Percentiles rank a stretch among this genome's conserved stretches.
These are phyloP conservation scores for Acer negundo DNA, from an alignment of 345 rosid genomes.

Conservation along the genomic window DNA sequence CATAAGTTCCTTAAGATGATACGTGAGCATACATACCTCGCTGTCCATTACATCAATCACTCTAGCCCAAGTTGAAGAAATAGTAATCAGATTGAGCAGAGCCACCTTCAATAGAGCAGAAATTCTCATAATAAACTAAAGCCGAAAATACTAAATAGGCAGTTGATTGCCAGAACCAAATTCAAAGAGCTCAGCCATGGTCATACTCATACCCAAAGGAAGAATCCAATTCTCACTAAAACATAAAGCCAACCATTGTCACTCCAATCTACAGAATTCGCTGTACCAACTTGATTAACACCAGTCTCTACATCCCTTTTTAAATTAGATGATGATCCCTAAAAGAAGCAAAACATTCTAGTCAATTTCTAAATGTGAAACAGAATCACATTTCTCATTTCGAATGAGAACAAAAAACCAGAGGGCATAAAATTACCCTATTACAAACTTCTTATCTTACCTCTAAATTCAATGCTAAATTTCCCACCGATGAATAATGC, in stretches of 20 bases:
- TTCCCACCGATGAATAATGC: slow-evolving; percentile 59
- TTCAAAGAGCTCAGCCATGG: slow-evolving; percentile 11
- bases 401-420: slow-evolving; percentile 3
- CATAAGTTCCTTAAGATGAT: background rate
- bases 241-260: slow-evolving; percentile 68
- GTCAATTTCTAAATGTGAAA: background rate
- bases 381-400: background rate
- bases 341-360: background rate
- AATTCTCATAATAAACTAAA: slow-evolving; percentile 2
- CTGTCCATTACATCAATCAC: slow-evolving; percentile 88
- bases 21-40: slow-evolving; percentile 56
- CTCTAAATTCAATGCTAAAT: slow-evolving; percentile 45
- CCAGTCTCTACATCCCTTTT: slow-evolving; percentile 36
- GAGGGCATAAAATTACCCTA: background rate
- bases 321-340: slow-evolving; percentile 49
- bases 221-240: slow-evolving; percentile 81
- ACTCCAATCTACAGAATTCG: slow-evolving; percentile 44
- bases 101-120: slow-evolving; percentile 56
- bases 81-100: slow-evolving; percentile 85
- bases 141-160: background rate
- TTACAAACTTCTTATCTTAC: slow-evolving; percentile 31
- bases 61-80: slow-evolving; percentile 97
- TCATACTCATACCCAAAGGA: slow-evolving; percentile 88
- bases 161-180: slow-evolving; percentile 10
- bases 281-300: slow-evolving; percentile 33